phyloP scores from a whole-genome alignment of 2,329 filamentous ascomycete species.

The Domatiomyces catenatus region DNA sequence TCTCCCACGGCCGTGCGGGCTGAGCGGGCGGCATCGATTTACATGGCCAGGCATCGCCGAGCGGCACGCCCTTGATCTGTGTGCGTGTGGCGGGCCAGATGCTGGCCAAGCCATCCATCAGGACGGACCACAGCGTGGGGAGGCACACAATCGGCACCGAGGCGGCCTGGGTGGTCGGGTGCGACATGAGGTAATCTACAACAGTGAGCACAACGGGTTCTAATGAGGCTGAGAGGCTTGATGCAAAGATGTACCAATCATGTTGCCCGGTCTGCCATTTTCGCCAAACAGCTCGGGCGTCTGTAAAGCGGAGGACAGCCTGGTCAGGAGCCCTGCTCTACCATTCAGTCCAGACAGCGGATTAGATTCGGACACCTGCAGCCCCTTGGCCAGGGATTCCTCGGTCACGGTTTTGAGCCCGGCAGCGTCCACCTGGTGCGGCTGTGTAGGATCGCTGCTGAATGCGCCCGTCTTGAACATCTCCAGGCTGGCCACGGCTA shows the following conservation, averaged over 20 bases:
- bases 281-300: conserved; percentile 68
- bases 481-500: conserved; percentile 63
- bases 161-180: conserved; percentile 75
- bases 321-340: conserved; percentile 60
- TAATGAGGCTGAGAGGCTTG: conserved; percentile 1
- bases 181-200: conserved; percentile 76
- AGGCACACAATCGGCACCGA: conserved; percentile 76
- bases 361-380: conserved; percentile 72
- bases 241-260: conserved; percentile 53
- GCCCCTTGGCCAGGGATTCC: conserved; percentile 58
- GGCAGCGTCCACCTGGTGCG: conserved; percentile 75
- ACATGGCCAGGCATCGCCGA: conserved; percentile 93
- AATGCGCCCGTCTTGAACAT: conserved; percentile 73
- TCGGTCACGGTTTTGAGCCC: conserved; percentile 61
- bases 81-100: conserved; percentile 87
- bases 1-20: conserved; percentile 56
- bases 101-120: conserved; percentile 70
- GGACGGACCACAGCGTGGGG: conserved; percentile 74
- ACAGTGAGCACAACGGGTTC: conserved; percentile 1
- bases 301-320: conserved; percentile 57
- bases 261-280: conserved; percentile 75
- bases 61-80: conserved; percentile 66
- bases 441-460: conserved; percentile 64
- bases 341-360: conserved; percentile 74
- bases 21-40: conserved; percentile 58